Percentiles rank a stretch among this genome's conserved stretches.
These are phyloP conservation scores for Solanum microdontum DNA, from an alignment of 257 asterid species.

Conservation along the genomic window DNA sequence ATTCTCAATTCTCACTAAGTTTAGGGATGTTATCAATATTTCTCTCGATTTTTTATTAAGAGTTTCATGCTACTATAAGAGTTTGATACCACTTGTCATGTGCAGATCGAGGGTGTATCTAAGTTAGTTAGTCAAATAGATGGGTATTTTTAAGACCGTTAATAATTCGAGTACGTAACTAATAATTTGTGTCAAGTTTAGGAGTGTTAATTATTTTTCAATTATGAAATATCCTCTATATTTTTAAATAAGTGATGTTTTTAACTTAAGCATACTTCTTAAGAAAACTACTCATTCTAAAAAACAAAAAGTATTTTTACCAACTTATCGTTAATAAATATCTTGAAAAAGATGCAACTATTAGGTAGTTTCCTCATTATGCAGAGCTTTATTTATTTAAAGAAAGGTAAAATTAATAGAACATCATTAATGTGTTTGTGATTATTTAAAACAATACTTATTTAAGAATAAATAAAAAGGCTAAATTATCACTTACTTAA, in stretches of 20 bases:
- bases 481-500: neutral
- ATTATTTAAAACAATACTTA: no score
- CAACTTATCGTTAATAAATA: no score
- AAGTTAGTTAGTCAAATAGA: fast-evolving
- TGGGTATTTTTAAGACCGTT: fast-evolving
- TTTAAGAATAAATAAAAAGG: neutral
- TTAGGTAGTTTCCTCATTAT: neutral
- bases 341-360: no score
- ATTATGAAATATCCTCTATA: neutral
- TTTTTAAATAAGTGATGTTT: no score
- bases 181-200: no score
- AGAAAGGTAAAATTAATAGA: no score
- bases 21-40: fast-evolving
- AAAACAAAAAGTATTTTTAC: no score
- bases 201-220: no score
- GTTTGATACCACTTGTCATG: no score
- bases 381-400: no score
- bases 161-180: no score
- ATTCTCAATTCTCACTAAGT: fast-evolving
- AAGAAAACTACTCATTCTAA: neutral
- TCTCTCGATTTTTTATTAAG: fast-evolving
- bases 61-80: fast-evolving
- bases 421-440: fast-evolving
- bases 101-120: fast-evolving
- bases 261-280: neutral